Evolutionary conservation across 106 monocot species (phyloP).

Genomic region (Allium cepa): DNA sequence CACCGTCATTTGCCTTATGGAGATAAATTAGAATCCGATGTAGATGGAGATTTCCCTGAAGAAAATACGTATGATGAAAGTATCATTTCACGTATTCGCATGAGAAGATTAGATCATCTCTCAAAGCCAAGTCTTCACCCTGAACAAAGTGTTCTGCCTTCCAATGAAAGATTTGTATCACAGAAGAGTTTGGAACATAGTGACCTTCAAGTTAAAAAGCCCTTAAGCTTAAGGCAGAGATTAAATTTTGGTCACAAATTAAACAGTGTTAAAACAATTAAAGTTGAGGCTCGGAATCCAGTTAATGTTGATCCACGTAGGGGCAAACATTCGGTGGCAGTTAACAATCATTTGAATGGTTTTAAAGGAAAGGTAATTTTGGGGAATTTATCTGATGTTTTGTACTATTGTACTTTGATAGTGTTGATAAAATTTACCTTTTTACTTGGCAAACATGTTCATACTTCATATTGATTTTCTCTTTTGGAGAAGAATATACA

Average conservation of each 20-base stretch:
- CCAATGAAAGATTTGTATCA: neutral
- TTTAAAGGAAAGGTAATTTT: constrained; percentile 52
- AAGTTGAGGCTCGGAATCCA: constrained; percentile 6
- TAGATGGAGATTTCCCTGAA: constrained; percentile 2
- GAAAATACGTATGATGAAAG: constrained; percentile 9
- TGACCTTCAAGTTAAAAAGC: constrained; percentile 4
- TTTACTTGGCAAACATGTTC: constrained; percentile 2
- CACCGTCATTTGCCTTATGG: constrained; percentile 2
- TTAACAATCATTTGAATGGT: constrained; percentile 27
- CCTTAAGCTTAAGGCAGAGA: neutral
- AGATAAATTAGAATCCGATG: constrained; percentile 1
- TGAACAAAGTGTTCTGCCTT: constrained; percentile 1
- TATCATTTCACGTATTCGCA: constrained; percentile 4
- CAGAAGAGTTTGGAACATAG: constrained; percentile 12
- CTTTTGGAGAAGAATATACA: neutral
- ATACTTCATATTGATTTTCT: constrained; percentile 1
- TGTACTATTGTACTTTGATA: constrained; percentile 26
- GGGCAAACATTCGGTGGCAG: constrained; percentile 14
- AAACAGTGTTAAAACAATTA: constrained; percentile 12
- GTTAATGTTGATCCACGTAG: constrained; percentile 14
- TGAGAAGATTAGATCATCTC: constrained; percentile 9
- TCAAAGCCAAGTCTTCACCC: constrained; percentile 11
- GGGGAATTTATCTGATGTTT: constrained; percentile 21
- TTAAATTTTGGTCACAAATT: neutral
- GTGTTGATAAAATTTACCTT: constrained; percentile 11